A percentile compares a stretch with the other conserved stretches of the same genome.
phyloP scores from a whole-genome alignment of 2,329 filamentous ascomycete species.

The Exophiala xenobiotica region DNA sequence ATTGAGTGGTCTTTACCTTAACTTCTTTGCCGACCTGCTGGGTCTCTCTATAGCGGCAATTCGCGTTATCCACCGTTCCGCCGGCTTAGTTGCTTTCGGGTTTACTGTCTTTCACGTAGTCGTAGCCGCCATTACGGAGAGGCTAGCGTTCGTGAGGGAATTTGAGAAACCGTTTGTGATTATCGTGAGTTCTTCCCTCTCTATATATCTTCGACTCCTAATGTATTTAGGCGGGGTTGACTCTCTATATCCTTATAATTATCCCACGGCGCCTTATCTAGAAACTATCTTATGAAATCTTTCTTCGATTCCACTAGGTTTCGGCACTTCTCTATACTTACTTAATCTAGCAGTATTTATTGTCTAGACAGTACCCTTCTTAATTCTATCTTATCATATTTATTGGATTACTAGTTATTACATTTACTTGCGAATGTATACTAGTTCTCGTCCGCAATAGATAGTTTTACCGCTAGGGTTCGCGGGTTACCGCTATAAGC shows the following conservation, averaged over 20 bases:
- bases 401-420: background rate
- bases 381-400: slow-evolving; percentile 1
- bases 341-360: background rate
- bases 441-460: background rate
- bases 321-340: background rate
- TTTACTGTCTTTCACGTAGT: background rate
- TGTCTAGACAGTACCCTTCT: background rate
- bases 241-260: background rate
- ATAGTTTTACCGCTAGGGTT: background rate
- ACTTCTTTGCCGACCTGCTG: slow-evolving; percentile 1
- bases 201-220: background rate
- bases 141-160: background rate
- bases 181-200: background rate
- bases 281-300: slow-evolving; percentile 3
- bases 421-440: background rate
- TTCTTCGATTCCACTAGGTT: background rate
- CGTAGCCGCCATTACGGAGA: background rate
- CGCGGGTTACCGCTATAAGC: background rate
- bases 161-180: background rate
- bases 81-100: background rate
- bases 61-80: background rate
- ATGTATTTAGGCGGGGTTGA: background rate
- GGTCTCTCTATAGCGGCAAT: background rate
- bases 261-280: background rate
- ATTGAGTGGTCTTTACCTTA: slow-evolving; percentile 1